Percentiles rank a stretch among this genome's conserved stretches.
Conservation (phyloP, 352 stramenopile genomes). For the Phytopythium helicoides region DNA sequence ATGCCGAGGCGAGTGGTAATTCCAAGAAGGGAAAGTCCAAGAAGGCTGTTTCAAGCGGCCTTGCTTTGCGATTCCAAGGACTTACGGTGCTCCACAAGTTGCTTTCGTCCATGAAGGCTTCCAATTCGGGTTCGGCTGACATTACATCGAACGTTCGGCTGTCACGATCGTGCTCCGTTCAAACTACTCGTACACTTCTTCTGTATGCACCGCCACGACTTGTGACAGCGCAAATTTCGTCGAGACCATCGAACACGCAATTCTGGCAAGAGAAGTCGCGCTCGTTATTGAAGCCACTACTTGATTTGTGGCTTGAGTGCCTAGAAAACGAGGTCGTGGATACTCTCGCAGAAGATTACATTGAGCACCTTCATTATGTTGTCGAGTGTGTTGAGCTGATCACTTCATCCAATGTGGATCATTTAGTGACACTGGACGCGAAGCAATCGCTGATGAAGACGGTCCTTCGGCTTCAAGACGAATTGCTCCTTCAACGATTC, state of each 20-base stretch:
- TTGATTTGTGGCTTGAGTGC: constrained; percentile 80
- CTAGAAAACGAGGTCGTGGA: constrained; percentile 50
- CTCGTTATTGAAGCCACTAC: constrained; percentile 46
- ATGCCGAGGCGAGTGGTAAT: constrained; percentile 18
- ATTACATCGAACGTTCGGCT: not conserved
- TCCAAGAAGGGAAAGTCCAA: constrained; percentile 39
- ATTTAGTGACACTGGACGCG: not conserved
- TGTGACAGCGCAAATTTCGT: constrained; percentile 2
- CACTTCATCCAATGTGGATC: constrained; percentile 1
- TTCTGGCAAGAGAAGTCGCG: constrained; percentile 78
- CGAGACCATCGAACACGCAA: not conserved
- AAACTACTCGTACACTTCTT: constrained; percentile 40
- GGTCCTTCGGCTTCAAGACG: constrained; percentile 47
- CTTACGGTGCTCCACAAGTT: constrained; percentile 68
- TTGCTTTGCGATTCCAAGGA: constrained; percentile 55
- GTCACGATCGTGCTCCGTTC: constrained; percentile 15
- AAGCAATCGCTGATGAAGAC: constrained; percentile 9
- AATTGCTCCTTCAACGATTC: constrained; percentile 52
- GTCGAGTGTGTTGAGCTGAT: constrained; percentile 43
- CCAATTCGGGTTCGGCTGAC: not conserved
- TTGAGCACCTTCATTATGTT: constrained; percentile 78
- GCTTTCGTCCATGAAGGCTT: constrained; percentile 45
- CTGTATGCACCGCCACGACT: constrained; percentile 45
- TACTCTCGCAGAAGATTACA: constrained; percentile 50
- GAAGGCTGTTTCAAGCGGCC: constrained; percentile 33